Evolutionary conservation across 768 basidiomycete species (phyloP).

Genomic region (Coprinopsis sp.): DNA sequence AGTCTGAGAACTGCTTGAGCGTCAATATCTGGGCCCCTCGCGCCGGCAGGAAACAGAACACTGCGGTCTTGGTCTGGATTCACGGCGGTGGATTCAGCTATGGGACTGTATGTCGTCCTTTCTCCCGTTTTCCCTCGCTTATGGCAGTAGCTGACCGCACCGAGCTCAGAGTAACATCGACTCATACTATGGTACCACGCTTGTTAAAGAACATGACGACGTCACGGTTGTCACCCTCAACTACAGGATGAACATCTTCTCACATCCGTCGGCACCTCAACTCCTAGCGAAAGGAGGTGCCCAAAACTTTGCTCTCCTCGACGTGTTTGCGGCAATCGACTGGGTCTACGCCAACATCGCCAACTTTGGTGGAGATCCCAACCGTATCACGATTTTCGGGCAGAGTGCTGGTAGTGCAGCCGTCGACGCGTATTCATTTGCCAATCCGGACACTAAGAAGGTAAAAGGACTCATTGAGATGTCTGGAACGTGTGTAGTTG

Average conservation of each 20-base stretch:
- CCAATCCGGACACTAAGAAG: slow-evolving; percentile 29
- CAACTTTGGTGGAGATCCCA: slow-evolving; percentile 36
- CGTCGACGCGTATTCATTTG: slow-evolving; percentile 30
- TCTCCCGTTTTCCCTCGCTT: background rate
- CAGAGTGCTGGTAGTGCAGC: slow-evolving; percentile 33
- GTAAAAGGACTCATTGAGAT: slow-evolving; percentile 27
- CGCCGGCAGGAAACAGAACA: slow-evolving; percentile 12
- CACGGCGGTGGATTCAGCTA: slow-evolving; percentile 33
- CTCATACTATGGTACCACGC: slow-evolving; percentile 24
- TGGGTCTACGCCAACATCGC: slow-evolving; percentile 46
- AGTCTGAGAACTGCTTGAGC: slow-evolving; percentile 33
- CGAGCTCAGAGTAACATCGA: slow-evolving; percentile 22
- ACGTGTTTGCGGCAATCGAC: slow-evolving; percentile 35
- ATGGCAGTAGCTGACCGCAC: background rate
- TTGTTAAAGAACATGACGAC: slow-evolving; percentile 31
- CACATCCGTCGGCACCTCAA: slow-evolving; percentile 36
- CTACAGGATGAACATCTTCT: slow-evolving; percentile 37
- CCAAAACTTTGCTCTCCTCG: slow-evolving; percentile 39
- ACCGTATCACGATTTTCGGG: slow-evolving; percentile 32
- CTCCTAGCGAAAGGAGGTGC: slow-evolving; percentile 18
- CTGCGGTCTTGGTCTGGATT: slow-evolving; percentile 32
- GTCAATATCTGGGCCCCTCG: slow-evolving; percentile 36
- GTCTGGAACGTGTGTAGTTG: slow-evolving; percentile 25
- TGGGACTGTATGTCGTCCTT: slow-evolving; percentile 24
- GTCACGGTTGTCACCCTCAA: slow-evolving; percentile 34